Evolutionary conservation across 371 early-diverging fungal genomes (phyloP).

Genomic region (Catenaria anguillulae): DNA sequence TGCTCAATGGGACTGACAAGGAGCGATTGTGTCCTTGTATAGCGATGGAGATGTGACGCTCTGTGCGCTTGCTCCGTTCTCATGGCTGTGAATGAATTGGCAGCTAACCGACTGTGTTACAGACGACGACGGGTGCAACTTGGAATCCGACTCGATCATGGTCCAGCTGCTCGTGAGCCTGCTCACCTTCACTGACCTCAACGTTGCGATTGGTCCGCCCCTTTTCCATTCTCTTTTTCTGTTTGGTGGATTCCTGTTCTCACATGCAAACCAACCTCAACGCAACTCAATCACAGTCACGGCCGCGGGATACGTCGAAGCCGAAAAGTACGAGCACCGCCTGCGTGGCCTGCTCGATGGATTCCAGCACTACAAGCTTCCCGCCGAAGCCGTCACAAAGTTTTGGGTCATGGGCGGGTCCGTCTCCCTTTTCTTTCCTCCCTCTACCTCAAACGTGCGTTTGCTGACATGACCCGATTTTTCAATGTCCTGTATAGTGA

Average conservation of each 20-base stretch:
- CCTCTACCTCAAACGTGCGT: neutral
- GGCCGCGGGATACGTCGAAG: conserved; percentile 62
- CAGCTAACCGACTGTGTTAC: neutral
- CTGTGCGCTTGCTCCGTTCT: conserved; percentile 24
- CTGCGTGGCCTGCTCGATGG: conserved; percentile 52
- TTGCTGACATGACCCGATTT: neutral
- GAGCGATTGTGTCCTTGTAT: neutral
- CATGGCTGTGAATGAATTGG: neutral
- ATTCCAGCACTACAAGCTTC: conserved; percentile 31
- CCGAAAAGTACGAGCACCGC: conserved; percentile 48
- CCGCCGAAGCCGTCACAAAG: conserved; percentile 24
- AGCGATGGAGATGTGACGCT: conserved; percentile 79
- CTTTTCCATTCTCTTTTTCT: neutral
- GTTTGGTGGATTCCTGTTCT: neutral
- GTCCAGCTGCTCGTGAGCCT: conserved; percentile 40
- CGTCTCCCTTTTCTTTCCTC: conserved; percentile 10
- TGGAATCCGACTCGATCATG: conserved; percentile 43
- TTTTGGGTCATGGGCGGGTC: conserved; percentile 55
- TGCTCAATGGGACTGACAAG: no score
- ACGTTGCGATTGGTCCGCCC: conserved; percentile 40
- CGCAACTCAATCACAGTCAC: conserved; percentile 43
- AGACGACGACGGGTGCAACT: conserved; percentile 64
- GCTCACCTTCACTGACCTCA: conserved; percentile 31
- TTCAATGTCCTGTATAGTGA: conserved; percentile 23
- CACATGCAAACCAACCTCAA: neutral